Evolutionary conservation across 768 basidiomycete species (phyloP), one percentile per base, ranked within the genome.

Genomic region (Lentinula raphanica): DNA sequence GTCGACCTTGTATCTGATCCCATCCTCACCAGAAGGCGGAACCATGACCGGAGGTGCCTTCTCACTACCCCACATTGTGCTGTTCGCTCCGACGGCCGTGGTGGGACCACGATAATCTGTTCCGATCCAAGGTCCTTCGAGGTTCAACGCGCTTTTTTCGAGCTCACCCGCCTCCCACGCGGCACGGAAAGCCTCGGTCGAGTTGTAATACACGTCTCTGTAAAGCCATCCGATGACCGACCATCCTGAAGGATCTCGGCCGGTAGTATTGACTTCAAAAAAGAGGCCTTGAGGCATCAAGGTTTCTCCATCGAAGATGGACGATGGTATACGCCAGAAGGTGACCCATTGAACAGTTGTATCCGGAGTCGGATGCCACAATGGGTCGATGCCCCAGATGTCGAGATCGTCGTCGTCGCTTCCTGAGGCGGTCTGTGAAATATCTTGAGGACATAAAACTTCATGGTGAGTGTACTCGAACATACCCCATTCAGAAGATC

Each of bases 241-340:
- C 64, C 64, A 65, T 32, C 62, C 60, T 9, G 57, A 49, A 5
- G 64, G 49, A 31, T 65, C 64, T 7, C 64, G 59, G 3, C 64
- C 64, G n/a, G 64, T 65, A 29, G 64, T 63, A 27, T 65, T 64
- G 36, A 61, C 58, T 57, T 67, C 64, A 53, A 67, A 65, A 44
- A 50, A 67, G 17, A 67, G 64, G 32, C 66, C 66, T 35, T 67
- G 66, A 27, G 64, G 64, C 23, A 65, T 54, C 3, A 65, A 58
- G 29, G 64, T 65, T 45, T 63, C 64, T 40, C 64, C 63, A 19
- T 56, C 54, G 12, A 56, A 56, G 9, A 56, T 29, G 17, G 54
- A 44, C 5, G 64, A 62, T 5, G 64, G 64, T 44, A 35, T 60
- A 19, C 64, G 60, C 64, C 64, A 65, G 36, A 60, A 65, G 5